Evolutionary conservation across 2,329 filamentous ascomycete species (phyloP).

Genomic region (Cladosporium sp.): DNA sequence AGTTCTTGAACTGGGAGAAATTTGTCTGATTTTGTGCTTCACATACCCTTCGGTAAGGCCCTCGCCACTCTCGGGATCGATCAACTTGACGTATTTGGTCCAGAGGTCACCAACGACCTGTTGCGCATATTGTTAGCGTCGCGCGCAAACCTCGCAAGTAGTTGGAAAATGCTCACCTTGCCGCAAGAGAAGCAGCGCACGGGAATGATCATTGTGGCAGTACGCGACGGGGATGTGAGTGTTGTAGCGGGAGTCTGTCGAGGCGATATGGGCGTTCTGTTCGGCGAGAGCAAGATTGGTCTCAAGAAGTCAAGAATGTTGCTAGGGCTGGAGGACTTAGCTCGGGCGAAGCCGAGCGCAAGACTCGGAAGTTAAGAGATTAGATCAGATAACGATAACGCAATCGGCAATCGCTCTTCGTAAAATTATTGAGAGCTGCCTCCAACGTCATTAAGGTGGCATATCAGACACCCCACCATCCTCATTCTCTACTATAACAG

Average conservation of each 20-base stretch:
- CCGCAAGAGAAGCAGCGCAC: conserved; percentile 98
- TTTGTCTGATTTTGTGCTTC: not conserved
- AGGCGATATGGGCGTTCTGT: not conserved
- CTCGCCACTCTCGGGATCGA: conserved; percentile 77
- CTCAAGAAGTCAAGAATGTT: conserved; percentile 1
- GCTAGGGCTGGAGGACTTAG: not conserved
- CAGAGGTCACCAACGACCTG: conserved; percentile 96
- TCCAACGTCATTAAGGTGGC: not conserved
- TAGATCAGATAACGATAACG: not conserved
- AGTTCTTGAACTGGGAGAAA: not conserved
- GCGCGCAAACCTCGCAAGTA: conserved; percentile 5
- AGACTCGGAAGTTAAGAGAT: not conserved
- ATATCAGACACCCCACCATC: not conserved
- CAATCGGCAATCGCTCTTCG: too few relatives aligned
- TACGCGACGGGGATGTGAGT: not conserved
- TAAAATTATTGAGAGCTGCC: too few relatives aligned
- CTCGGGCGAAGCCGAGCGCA: not conserved
- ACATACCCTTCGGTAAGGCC: conserved; percentile 38
- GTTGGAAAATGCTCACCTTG: conserved; percentile 63
- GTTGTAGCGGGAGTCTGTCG: not conserved
- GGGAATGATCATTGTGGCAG: conserved; percentile 85
- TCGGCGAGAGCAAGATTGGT: conserved; percentile 1
- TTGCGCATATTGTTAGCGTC: conserved; percentile 28
- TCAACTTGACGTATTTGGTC: conserved; percentile 88
- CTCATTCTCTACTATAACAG: too few relatives aligned